Evolutionary conservation across 1,139 yeast species (phyloP), one percentile per base, ranked within the genome.

Genomic region (Kurtzmaniella quercitrusa): DNA sequence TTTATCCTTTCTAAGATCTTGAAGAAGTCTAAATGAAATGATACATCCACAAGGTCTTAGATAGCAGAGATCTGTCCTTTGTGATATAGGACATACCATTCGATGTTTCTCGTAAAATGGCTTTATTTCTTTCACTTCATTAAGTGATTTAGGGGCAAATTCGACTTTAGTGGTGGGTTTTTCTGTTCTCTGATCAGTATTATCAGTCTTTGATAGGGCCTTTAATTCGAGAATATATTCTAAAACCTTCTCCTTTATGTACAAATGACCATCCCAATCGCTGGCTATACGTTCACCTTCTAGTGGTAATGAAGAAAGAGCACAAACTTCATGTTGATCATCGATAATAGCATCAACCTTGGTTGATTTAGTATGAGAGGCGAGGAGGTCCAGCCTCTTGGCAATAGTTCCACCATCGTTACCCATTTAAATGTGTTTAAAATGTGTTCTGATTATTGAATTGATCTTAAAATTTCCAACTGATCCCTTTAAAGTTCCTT

Each of bases 241-340:
- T 12, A 89, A 52, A 0, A 87, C 60, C 32, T 82, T 66, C 47
- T 84, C 89, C 51, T 86, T 87, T 50, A 82, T 77, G 58, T 78
- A 86, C n/a, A 89, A 54, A 30, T 68, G 60, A 0, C 97, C 97
- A 45, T 65, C 66, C 56, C 71, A 84, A 61, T 88, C 96, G 23
- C 89, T 78, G 5, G 84, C 87, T 2, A 88, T 66, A 9, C 44
- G 45, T 19, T 45, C 46, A 12, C 45, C 45, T 38, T 50, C 40
- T 7, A 71, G 49, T 1, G 68, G 60, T 12, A 62, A 52, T 7
- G 63, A 56, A 2, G 71, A 57, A 17, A 68, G 40, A 14, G 57
- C 54, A 48, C 76, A 71, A 9, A 44, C 45, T n/a, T 35, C 14
- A 43, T 41, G 34, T 36, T 39, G 21, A 44, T 37, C 19, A 16